Evolutionary conservation across 306 rosid genomes (phyloP).

Genomic region (Prunus padus): DNA sequence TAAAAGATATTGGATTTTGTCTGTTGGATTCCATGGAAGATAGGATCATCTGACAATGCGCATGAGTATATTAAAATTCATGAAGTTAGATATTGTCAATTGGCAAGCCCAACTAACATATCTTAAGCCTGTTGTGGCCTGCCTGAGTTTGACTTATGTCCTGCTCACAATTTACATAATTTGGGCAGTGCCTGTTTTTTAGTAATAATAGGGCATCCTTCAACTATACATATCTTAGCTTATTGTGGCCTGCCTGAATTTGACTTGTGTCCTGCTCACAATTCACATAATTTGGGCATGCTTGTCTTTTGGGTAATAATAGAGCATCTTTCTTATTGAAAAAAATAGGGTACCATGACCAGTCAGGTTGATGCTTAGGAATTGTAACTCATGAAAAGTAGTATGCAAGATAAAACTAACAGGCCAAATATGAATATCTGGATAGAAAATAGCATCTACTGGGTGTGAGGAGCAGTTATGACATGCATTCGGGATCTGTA

Average conservation of each 20-base stretch:
- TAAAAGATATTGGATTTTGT: not conserved
- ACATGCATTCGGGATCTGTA: not conserved
- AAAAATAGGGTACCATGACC: not conserved
- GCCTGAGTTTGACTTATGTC: not conserved
- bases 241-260: not conserved
- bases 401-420: not conserved
- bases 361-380: not conserved
- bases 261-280: not conserved
- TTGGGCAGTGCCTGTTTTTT: too few species aligned
- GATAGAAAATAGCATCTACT: not conserved
- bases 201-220: too few species aligned
- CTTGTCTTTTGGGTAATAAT: too few species aligned
- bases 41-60: not conserved
- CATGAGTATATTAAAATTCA: not conserved
- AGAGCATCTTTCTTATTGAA: not conserved
- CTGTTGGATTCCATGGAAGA: not conserved
- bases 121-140: not conserved
- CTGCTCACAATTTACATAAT: not conserved
- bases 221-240: not conserved
- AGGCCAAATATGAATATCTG: not conserved
- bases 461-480: not conserved
- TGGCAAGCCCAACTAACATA: not conserved
- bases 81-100: not conserved
- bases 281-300: not conserved
- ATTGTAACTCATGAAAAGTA: not conserved